Conservation (phyloP, 768 basidiomycete species). For the Pholiota microspora region DNA sequence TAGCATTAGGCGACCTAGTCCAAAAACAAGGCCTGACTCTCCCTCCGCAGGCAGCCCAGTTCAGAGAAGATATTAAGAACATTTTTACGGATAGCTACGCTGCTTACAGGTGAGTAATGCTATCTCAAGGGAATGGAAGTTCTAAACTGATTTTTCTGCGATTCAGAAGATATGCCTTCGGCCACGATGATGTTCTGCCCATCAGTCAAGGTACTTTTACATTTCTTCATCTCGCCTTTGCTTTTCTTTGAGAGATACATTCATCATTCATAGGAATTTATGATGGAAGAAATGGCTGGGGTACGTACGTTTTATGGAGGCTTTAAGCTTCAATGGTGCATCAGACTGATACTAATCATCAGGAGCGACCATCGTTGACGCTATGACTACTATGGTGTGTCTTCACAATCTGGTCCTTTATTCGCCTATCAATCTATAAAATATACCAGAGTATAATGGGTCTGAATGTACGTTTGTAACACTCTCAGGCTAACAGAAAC, state of each 20-base stretch:
- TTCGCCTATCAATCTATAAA: not conserved
- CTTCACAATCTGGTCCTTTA: not conserved
- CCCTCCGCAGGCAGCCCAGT: slow-evolving; percentile 34
- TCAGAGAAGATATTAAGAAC: slow-evolving; percentile 40
- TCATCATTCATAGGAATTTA: slow-evolving; percentile 28
- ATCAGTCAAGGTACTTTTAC: slow-evolving; percentile 33
- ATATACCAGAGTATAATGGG: slow-evolving; percentile 53
- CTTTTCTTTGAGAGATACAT: too few species aligned
- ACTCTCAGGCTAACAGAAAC: not conserved
- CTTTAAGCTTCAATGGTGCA: not conserved
- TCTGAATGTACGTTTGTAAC: slow-evolving; percentile 34
- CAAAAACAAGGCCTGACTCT: slow-evolving; percentile 43
- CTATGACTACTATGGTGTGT: slow-evolving; percentile 57
- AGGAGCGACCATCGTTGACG: slow-evolving; percentile 67
- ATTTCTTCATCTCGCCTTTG: not conserved
- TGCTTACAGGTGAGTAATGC: slow-evolving; percentile 55
- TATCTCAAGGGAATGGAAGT: too few species aligned
- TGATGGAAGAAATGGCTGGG: slow-evolving; percentile 44
- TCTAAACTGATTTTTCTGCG: not conserved
- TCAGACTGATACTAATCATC: not conserved
- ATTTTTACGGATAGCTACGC: slow-evolving; percentile 53
- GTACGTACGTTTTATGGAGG: slow-evolving; percentile 15
- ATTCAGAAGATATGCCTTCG: slow-evolving; percentile 51
- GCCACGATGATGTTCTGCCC: slow-evolving; percentile 60
- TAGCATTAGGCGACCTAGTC: slow-evolving; percentile 34